Conservation (phyloP, 2,329 filamentous ascomycete species). For the Mollisia scopiformis region DNA sequence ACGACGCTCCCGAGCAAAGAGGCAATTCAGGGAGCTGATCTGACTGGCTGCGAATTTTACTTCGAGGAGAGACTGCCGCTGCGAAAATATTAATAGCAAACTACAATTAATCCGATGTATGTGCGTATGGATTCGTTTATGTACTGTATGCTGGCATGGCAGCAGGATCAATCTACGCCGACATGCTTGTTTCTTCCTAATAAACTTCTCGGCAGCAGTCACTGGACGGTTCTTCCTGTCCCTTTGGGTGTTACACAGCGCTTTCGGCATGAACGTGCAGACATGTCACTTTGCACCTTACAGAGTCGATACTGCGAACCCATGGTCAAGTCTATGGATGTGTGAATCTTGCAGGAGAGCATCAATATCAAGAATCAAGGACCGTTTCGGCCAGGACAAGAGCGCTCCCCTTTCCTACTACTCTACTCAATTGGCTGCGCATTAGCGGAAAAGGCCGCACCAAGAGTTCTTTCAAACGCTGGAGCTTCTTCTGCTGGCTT, state of each 20-base stretch:
- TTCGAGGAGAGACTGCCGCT: conserved; percentile 28
- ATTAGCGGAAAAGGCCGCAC: conserved; percentile 25
- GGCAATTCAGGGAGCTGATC: conserved; percentile 23
- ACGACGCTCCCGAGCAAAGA: conserved; percentile 23
- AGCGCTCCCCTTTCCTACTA: conserved; percentile 5
- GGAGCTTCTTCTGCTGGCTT: conserved; percentile 10
- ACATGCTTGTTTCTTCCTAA: not conserved
- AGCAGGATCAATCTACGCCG: conserved; percentile 1
- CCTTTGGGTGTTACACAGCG: not conserved
- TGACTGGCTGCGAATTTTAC: conserved; percentile 19
- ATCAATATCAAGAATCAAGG: not conserved
- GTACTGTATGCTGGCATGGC: too few relatives aligned
- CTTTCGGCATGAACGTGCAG: not conserved
- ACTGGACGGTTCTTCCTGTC: not conserved
- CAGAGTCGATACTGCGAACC: not conserved
- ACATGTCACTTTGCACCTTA: not conserved
- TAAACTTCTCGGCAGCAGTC: not conserved
- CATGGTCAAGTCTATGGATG: not conserved
- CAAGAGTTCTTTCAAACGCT: conserved; percentile 13
- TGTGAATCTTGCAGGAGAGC: not conserved
- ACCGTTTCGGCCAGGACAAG: not conserved
- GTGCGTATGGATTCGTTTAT: too few relatives aligned
- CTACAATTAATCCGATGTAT: conserved; percentile 18
- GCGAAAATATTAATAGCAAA: conserved; percentile 29
- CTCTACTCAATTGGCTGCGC: conserved; percentile 24